A percentile compares a stretch with the other conserved stretches of the same genome.
Evolutionary conservation across 164 flowering plant species (phyloP).

Genomic region (Dillenia suffruticosa): DNA sequence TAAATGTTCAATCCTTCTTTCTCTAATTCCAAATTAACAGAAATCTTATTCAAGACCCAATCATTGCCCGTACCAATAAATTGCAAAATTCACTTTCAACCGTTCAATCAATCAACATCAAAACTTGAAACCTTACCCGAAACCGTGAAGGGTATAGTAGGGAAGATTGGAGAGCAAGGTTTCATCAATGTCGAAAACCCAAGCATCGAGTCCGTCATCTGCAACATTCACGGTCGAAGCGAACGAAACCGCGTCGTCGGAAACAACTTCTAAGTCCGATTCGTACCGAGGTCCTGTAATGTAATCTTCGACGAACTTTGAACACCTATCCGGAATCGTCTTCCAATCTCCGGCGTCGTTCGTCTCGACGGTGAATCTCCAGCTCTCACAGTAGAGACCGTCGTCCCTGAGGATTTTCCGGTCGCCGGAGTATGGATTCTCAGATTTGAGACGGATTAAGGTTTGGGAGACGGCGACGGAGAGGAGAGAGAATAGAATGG

Average conservation of each 20-base stretch:
- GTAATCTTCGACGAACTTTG: slow-evolving; percentile 46
- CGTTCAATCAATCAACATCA: neutral
- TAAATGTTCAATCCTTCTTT: no score
- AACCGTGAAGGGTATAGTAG: slow-evolving; percentile 50
- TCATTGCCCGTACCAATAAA: no score
- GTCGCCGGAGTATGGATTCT: neutral
- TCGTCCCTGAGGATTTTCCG: slow-evolving; percentile 14
- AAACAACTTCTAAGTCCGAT: slow-evolving; percentile 55
- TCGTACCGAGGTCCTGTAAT: slow-evolving; percentile 49
- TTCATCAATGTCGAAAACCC: slow-evolving; percentile 94
- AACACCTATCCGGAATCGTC: slow-evolving; percentile 47
- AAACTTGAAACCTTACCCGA: slow-evolving; percentile 40
- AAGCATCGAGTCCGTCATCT: slow-evolving; percentile 68
- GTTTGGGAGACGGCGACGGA: slow-evolving; percentile 15
- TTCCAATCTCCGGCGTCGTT: slow-evolving; percentile 69
- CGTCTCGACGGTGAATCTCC: slow-evolving; percentile 75
- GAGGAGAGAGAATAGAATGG: slow-evolving; percentile 5
- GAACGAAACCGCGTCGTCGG: slow-evolving; percentile 29
- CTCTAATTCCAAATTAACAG: no score
- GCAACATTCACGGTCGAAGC: slow-evolving; percentile 40
- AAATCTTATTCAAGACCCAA: no score
- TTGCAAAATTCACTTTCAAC: neutral
- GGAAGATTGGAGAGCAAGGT: slow-evolving; percentile 75
- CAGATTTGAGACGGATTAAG: slow-evolving; percentile 17
- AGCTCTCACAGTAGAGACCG: slow-evolving; percentile 59